Base-by-base conservation (phyloP, 257 asterid genomes). In the Solanum dulcamara region DNA sequence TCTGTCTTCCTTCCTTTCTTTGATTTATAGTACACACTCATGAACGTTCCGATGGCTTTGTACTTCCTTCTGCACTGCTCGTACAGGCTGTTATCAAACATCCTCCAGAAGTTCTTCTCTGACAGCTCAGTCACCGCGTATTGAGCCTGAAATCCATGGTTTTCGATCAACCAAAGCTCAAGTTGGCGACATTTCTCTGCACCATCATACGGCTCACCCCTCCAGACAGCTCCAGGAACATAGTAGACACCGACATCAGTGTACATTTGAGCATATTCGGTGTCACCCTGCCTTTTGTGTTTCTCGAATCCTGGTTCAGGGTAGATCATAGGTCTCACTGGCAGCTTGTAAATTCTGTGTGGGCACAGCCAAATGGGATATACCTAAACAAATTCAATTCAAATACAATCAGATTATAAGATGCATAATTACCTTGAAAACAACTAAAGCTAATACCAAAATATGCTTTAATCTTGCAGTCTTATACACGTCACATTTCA, bases 351-450 rank as follows among this genome's bases (percentile, higher is more conserved):
- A 83, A 96, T 87, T 83, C 94, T 87, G 90, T 96, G 98, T 66
- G 99, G 99, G 88, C 99, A 96, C 57, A 96, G 97, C 99, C 99
- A 96, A 81, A 96, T 86, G 17, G 99, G 98, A 84, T 96, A 96
- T 59, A 96, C 93, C 99, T 96, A 68, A 33, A 91, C 24, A 37
- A 44, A 85, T 67, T 80, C 18, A 48, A n/a, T 4, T 44, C 40
- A 12, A 11, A 62, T 38, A 20, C 80, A 28, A 38, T 42, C 26
- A 30, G 32, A 53, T 22, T 15, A 14, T 44, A 37, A 42, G 59
- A 75, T 40, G 35, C 35, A 20, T 26, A 30, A 60, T 46, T 7
- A 83, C 32, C 70, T 10, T 11, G 51, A n/a, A n/a, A n/a, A n/a
- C n/a, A n/a, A n/a, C n/a, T n/a, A n/a, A n/a, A n/a, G n/a, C n/a